phyloP scores from a whole-genome alignment of 345 rosid genomes.

The Populus alba region DNA sequence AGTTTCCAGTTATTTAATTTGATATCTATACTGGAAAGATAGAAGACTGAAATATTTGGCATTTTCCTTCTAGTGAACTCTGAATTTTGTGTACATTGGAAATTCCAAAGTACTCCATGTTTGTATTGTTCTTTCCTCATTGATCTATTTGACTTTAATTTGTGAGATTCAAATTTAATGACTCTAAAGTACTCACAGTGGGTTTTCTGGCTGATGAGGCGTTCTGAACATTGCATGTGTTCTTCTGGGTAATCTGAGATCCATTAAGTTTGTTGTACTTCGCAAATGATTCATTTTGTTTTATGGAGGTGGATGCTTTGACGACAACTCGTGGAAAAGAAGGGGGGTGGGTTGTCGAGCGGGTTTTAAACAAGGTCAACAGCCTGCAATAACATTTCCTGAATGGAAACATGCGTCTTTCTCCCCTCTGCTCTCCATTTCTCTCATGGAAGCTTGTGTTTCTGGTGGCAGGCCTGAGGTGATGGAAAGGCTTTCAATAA shows the following conservation, averaged over 20 bases:
- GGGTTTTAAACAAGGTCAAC: slow-evolving; percentile 64
- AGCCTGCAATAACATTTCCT: slow-evolving; percentile 5
- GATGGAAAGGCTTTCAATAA: slow-evolving; percentile 41
- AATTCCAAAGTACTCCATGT: background rate
- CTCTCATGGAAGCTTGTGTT: background rate
- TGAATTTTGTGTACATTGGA: background rate
- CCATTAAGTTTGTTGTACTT: background rate
- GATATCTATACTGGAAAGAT: background rate
- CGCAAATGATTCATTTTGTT: slow-evolving; percentile 9
- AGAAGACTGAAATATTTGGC: background rate
- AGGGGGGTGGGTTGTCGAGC: slow-evolving; percentile 92
- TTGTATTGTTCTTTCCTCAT: background rate
- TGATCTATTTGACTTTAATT: background rate
- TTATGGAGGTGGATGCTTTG: too few relatives aligned
- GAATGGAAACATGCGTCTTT: background rate
- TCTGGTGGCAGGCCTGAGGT: slow-evolving; percentile 70
- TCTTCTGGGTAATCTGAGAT: background rate
- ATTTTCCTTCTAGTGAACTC: background rate
- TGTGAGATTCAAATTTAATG: background rate
- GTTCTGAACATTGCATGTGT: background rate
- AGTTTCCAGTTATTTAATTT: slow-evolving; percentile 1
- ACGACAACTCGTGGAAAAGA: slow-evolving; percentile 87
- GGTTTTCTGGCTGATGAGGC: background rate
- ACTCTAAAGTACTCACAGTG: background rate
- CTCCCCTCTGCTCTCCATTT: background rate